These are phyloP conservation scores for Byssochlamys sp. DNA, from an alignment of 2,329 filamentous ascomycete species.

Conservation along the genomic window DNA sequence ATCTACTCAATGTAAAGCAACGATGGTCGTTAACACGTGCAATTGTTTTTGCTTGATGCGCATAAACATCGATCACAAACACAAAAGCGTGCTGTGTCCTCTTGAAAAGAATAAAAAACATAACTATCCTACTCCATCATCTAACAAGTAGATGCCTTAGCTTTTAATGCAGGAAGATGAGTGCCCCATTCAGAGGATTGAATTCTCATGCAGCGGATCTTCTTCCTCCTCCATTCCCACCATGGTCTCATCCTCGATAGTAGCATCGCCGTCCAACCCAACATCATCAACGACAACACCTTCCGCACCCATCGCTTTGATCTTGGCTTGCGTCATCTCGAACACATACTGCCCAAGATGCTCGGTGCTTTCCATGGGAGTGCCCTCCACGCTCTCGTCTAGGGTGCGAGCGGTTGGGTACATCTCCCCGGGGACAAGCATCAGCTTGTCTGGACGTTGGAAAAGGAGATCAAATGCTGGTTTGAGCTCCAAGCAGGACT, in stretches of 20 bases:
- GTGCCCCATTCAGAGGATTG: conserved; percentile 2
- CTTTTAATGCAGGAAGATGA: background rate
- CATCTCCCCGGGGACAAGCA: conserved; percentile 75
- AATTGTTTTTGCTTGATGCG: background rate
- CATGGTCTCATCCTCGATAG: conserved; percentile 28
- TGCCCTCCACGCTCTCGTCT: conserved; percentile 42
- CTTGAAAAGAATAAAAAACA: background rate
- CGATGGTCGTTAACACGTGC: background rate
- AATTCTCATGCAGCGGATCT: conserved; percentile 24
- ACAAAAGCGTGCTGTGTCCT: background rate
- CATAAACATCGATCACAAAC: background rate
- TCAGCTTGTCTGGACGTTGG: conserved; percentile 67
- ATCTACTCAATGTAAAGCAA: background rate
- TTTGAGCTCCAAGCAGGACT: conserved; percentile 75
- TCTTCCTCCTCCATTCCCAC: conserved; percentile 24
- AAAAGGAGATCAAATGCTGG: conserved; percentile 75
- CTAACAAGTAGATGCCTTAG: background rate
- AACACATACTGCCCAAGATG: conserved; percentile 93
- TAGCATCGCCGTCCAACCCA: conserved; percentile 20
- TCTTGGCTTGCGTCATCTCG: conserved; percentile 77
- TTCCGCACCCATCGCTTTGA: conserved; percentile 47
- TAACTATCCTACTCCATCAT: background rate
- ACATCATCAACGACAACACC: conserved; percentile 27
- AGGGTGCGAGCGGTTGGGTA: conserved; percentile 57
- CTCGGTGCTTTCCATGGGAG: conserved; percentile 80